These are phyloP conservation scores for Dothideomycetes sp. DNA, from an alignment of 2,329 filamentous ascomycete genomes.

Conservation along the genomic window DNA sequence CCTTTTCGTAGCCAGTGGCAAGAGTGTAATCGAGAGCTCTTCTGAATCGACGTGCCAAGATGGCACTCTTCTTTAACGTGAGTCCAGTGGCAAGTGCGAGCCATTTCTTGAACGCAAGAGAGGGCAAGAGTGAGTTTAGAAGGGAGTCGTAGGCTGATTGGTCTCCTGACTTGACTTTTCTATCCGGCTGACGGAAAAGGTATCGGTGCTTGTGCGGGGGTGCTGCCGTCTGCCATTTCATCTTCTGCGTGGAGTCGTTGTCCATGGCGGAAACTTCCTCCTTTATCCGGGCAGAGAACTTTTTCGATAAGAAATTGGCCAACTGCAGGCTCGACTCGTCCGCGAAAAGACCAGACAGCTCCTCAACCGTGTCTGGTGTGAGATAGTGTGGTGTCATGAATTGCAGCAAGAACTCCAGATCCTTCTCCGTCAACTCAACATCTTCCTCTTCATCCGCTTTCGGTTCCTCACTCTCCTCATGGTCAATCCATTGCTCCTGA, in stretches of 20 bases:
- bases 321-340: constrained; percentile 78
- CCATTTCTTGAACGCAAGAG: constrained; percentile 80
- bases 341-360: constrained; percentile 67
- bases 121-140: constrained; percentile 72
- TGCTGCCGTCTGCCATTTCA: constrained; percentile 40
- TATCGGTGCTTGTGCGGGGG: constrained; percentile 95
- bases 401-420: constrained; percentile 80
- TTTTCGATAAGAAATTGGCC: constrained; percentile 64
- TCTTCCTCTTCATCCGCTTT: constrained; percentile 57
- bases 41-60: constrained; percentile 80
- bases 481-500: constrained; percentile 44
- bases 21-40: constrained; percentile 84
- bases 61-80: constrained; percentile 59
- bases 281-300: constrained; percentile 63
- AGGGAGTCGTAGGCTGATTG: constrained; percentile 59
- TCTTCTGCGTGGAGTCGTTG: constrained; percentile 25
- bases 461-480: constrained; percentile 40
- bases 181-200: constrained; percentile 56
- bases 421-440: constrained; percentile 57
- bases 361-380: constrained; percentile 79
- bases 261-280: constrained; percentile 45
- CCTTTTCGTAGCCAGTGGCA: constrained; percentile 67
- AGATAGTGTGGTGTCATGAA: constrained; percentile 87
- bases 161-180: constrained; percentile 10
- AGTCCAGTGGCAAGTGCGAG: constrained; percentile 72